Evolutionary conservation across 257 asterid genomes (phyloP).

Genomic region (Fraxinus pennsylvanica): DNA sequence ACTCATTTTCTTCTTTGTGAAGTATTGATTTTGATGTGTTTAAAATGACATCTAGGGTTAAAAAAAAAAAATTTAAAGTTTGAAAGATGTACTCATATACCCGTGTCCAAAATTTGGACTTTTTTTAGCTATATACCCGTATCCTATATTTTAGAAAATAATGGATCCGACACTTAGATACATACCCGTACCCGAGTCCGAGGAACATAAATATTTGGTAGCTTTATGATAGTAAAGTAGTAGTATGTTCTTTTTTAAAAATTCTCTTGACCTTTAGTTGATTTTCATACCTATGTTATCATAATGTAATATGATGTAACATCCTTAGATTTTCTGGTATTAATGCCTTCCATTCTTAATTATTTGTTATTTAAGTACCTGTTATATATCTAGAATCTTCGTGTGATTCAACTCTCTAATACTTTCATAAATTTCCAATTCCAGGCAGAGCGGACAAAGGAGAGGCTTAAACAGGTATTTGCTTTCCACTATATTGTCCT

Average conservation of each 20-base stretch:
- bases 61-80: too few species aligned
- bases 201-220: background rate
- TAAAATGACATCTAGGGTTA: too few species aligned
- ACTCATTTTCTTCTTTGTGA: too few species aligned
- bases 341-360: slow-evolving; percentile 9
- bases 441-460: slow-evolving; percentile 72
- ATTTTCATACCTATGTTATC: slow-evolving; percentile 6
- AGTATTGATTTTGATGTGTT: too few species aligned
- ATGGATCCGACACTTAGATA: too few species aligned
- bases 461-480: slow-evolving; percentile 69
- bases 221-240: background rate
- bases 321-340: slow-evolving; percentile 5
- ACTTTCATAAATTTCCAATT: slow-evolving; percentile 29
- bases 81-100: too few species aligned
- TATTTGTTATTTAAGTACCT: background rate
- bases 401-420: slow-evolving; percentile 19
- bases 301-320: slow-evolving; percentile 15
- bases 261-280: background rate
- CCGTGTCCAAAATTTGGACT: too few species aligned
- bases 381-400: background rate
- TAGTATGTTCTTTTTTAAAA: background rate
- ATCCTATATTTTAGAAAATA: too few species aligned
- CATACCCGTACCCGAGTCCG: too few species aligned
- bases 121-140: too few species aligned
- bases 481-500: slow-evolving; percentile 11